phyloP scores from a whole-genome alignment of 2,329 filamentous ascomycete species.

The Zasmidium cellare region DNA sequence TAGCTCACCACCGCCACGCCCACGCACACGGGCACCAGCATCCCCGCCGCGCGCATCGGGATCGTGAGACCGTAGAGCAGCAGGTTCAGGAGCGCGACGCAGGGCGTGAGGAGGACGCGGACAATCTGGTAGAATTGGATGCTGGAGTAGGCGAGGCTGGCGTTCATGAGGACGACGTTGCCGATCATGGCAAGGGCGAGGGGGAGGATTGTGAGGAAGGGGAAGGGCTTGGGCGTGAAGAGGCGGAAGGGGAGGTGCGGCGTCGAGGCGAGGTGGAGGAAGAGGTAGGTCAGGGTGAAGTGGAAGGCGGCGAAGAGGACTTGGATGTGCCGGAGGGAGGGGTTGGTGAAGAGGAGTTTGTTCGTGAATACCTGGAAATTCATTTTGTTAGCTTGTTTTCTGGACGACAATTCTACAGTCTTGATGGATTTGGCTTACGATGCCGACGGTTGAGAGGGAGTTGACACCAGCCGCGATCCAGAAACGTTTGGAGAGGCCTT shows the following conservation, averaged over 20 bases:
- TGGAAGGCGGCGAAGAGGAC: constrained; percentile 68
- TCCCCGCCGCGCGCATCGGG: constrained; percentile 54
- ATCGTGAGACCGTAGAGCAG: constrained; percentile 60
- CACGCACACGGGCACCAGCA: constrained; percentile 60
- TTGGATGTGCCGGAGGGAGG: constrained; percentile 61
- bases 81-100: constrained; percentile 65
- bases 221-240: constrained; percentile 59
- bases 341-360: constrained; percentile 68
- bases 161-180: constrained; percentile 69
- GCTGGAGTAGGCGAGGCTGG: constrained; percentile 66
- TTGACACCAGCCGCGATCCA: constrained; percentile 25
- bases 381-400: background rate
- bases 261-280: constrained; percentile 62
- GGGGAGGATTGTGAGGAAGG: constrained; percentile 60
- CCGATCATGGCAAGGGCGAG: constrained; percentile 67
- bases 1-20: constrained; percentile 68
- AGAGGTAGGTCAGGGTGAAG: constrained; percentile 65
- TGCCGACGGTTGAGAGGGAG: constrained; percentile 21
- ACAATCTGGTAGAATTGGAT: constrained; percentile 72
- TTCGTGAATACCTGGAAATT: constrained; percentile 63
- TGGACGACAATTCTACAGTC: too few relatives aligned
- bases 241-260: constrained; percentile 53
- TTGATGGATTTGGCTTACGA: too few relatives aligned
- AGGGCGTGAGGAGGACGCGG: constrained; percentile 66
- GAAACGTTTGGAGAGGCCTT: constrained; percentile 7